phyloP scores from a whole-genome alignment of 441 rosid species.

The Kokia cookei region DNA sequence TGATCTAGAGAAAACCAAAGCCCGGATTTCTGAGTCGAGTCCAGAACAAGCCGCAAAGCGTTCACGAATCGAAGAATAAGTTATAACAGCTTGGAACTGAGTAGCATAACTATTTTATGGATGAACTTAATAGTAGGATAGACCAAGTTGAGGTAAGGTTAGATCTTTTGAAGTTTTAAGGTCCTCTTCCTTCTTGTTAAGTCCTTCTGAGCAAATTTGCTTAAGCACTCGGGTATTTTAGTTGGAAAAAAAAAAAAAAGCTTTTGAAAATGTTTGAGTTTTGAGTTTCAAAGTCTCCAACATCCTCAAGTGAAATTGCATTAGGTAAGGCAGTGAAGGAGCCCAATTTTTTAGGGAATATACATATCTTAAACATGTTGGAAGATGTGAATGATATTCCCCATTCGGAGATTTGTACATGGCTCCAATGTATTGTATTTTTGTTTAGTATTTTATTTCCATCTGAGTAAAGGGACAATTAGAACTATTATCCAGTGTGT shows the following conservation, averaged over 20 bases:
- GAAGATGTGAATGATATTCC: neutral
- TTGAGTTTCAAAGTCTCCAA: constrained; percentile 6
- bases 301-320: constrained; percentile 2
- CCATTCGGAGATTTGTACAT: neutral
- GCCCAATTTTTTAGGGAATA: neutral
- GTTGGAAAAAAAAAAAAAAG: neutral
- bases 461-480: no score
- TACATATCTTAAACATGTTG: neutral
- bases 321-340: neutral
- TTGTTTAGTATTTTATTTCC: no score
- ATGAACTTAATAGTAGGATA: constrained; percentile 15
- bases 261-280: constrained; percentile 11
- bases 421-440: neutral
- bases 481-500: no score
- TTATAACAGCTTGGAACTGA: constrained; percentile 10
- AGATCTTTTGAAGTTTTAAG: constrained; percentile 17
- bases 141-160: constrained; percentile 15
- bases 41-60: constrained; percentile 38
- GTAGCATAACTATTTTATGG: constrained; percentile 6
- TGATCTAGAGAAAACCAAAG: constrained; percentile 21
- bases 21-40: constrained; percentile 15
- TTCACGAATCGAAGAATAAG: constrained; percentile 31
- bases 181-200: constrained; percentile 4
- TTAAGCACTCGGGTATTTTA: constrained; percentile 3
- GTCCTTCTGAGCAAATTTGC: constrained; percentile 4